Evolutionary conservation across 805 yeast species (phyloP), one percentile per base, ranked within the genome.

Genomic region (Nakazawaea wyomingensis): DNA sequence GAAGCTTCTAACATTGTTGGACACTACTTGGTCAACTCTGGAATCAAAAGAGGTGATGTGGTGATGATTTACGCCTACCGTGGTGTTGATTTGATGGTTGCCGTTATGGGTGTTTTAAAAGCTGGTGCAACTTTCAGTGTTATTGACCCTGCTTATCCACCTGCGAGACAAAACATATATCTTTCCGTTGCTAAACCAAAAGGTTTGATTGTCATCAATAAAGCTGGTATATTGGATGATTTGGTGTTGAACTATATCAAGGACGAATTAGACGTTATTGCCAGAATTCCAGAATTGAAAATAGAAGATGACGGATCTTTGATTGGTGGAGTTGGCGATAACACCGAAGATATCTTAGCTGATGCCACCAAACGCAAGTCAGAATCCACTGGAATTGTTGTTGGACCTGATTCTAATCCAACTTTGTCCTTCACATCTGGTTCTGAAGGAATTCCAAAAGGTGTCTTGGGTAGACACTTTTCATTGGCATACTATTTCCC

Each of bases 101-200:
- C 98, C 5, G 97, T 93, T 14, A 82, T 93, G 85, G 99, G 98
- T 64, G 96, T 89, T 17, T 76, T 93, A 60, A 93, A 93, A 67
- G 98, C 99, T 1, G 99, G 99, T 54, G 98, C 96, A 14, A 91
- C 99, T 0, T 93, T 93, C 62, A 90, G 97, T 8, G 99, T 93
- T 18, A 95, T 93, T 50, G 99, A 93, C 60, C 99, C 99, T 6
- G 98, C 98, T 4, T 93, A 93, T 62, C 99, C 99, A 34, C 96
- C 99, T 14, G 95, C 96, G 8, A 80, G 99, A 65, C 99, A 93
- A 65, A 93, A 87, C 50, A 78, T 93, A 48, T 93, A 93, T 62
- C 72, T 93, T 45, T 80, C 85, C 37, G 99, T 93, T 13, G 98
- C 99, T 29, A 80, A 84, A 62, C 99, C 99, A 27, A 77, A 69